Evolutionary conservation across 1,139 yeast genomes (phyloP).

Genomic region (Hyphopichia buzzinii): DNA sequence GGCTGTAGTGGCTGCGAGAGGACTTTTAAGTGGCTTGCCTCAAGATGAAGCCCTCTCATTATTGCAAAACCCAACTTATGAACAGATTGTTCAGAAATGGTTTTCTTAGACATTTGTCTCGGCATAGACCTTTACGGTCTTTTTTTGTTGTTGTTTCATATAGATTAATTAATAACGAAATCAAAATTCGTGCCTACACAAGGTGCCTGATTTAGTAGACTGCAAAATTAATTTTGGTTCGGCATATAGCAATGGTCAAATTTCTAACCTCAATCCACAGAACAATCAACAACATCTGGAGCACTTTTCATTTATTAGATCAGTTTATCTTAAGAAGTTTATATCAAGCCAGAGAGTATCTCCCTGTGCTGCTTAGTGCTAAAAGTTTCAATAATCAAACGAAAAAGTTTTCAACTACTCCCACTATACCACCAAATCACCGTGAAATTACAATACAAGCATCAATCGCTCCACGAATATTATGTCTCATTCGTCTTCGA

Average conservation of each 20-base stretch:
- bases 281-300: neutral
- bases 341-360: no score
- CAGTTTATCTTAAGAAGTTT: no score
- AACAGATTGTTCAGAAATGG: constrained; percentile 63
- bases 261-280: neutral
- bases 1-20: constrained; percentile 59
- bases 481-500: constrained; percentile 3
- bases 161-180: neutral
- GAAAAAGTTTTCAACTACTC: no score
- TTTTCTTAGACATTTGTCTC: constrained; percentile 30
- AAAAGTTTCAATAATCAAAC: no score
- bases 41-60: constrained; percentile 66
- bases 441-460: no score
- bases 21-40: constrained; percentile 45
- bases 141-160: neutral
- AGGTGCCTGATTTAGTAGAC: no score
- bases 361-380: no score
- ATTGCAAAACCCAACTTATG: constrained; percentile 59
- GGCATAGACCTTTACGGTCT: neutral
- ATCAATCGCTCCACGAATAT: no score
- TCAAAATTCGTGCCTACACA: neutral
- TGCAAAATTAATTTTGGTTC: no score
- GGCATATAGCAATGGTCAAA: neutral
- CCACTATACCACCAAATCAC: no score
- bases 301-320: no score